Evolutionary conservation across 371 early-diverging fungal species (phyloP).

Genomic region (Circinella umbellata): DNA sequence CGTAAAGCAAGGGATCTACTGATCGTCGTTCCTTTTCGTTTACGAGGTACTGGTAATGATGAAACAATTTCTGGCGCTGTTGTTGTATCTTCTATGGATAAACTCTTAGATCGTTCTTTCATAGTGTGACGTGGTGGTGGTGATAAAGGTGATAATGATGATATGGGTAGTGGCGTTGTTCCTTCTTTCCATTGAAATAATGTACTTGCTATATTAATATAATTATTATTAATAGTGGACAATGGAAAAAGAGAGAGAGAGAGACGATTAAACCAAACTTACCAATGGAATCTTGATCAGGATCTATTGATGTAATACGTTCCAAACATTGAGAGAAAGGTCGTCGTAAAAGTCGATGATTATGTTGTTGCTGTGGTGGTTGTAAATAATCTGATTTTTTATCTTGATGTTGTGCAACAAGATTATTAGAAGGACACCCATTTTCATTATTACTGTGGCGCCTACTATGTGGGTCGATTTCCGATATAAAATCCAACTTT

Average conservation of each 20-base stretch:
- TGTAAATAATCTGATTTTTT: conserved; percentile 1
- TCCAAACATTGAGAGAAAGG: conserved; percentile 14
- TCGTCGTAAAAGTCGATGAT: conserved; percentile 3
- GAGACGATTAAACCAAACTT: neutral
- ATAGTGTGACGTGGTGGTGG: conserved; percentile 31
- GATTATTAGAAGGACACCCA: neutral
- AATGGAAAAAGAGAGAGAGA: too few species aligned
- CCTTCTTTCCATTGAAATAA: conserved; percentile 17
- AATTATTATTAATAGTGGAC: too few species aligned
- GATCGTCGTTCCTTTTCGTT: conserved; percentile 13
- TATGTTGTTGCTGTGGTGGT: neutral
- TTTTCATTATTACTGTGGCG: neutral
- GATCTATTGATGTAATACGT: neutral
- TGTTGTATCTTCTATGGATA: conserved; percentile 14
- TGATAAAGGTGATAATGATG: conserved; percentile 26
- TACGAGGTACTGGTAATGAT: neutral
- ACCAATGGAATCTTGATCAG: conserved; percentile 7
- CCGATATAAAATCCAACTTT: conserved; percentile 9
- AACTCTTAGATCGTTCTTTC: conserved; percentile 21
- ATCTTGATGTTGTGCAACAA: neutral
- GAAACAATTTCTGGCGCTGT: neutral
- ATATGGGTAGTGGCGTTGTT: conserved; percentile 4
- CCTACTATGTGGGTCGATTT: conserved; percentile 7
- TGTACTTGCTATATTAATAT: neutral
- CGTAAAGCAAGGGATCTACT: conserved; percentile 29